Base-by-base conservation (phyloP, 192 early-diverging fungal genomes). In the Backusella luteola region DNA sequence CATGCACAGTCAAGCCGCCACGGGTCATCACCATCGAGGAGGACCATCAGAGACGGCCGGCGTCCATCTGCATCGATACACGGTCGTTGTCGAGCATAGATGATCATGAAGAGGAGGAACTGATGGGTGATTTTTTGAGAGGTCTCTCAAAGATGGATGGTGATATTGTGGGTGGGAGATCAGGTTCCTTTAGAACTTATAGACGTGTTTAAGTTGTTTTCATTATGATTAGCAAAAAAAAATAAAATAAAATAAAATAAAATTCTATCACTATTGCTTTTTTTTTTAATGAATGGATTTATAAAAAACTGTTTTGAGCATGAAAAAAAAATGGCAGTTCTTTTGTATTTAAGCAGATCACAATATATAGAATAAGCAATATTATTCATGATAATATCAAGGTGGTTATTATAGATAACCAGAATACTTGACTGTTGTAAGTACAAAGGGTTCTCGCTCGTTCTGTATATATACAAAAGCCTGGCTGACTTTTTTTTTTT, bases 81-180 rank as follows among this genome's bases (percentile, higher is more conserved):
- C 35, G 74, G 5, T 75, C 74, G 34, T 15, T 71, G 17, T 17
- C 42, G 14, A 71, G 70, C 29, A 71, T 49, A 6, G 66, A 78
- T 9, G 72, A 71, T 32, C 49, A 56, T 15, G 66, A 76, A 32
- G 38, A 76, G 1, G 73, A 72, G 19, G 80, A 81, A 41, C 17
- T 75, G 12, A 59, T 84, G 26, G 83, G 83, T 26, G 83, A 81
- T 74, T 84, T 84, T 71, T 34, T 84, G 12, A 46, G 73, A 21
- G 73, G 72, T 0, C 75, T 84, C 23, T 76, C 73, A 35, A 81
- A 78, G n/a, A 66, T 79, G 21, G 74, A 73, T 12, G 83, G 83
- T 19, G 77, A 81, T 76, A 69, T 84, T 6, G 77, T 81, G 26
- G 83, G 83, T 21, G 56, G 26, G 26, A 63, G 56, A 63, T 29